Conservation (phyloP, 2,329 filamentous ascomycete species). For the Neurospora sp. region DNA sequence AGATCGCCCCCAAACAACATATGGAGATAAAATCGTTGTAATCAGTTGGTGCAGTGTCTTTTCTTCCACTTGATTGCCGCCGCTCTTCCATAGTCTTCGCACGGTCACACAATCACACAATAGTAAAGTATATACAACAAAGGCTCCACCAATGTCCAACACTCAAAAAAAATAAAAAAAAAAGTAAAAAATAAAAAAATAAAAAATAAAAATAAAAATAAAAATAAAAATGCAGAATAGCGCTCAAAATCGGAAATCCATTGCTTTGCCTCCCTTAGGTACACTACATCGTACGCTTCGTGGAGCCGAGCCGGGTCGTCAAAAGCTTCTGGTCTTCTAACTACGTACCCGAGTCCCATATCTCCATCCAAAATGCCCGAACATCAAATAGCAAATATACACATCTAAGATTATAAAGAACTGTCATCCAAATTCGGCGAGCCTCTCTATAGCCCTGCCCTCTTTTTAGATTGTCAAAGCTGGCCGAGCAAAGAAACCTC, state of each 20-base stretch:
- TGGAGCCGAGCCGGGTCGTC: background rate
- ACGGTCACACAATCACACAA: background rate
- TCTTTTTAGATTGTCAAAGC: background rate
- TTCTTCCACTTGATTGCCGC: background rate
- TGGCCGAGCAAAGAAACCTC: constrained; percentile 2
- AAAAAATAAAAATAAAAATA: background rate
- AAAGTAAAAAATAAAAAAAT: background rate
- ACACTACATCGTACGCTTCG: background rate
- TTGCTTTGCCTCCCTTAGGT: background rate
- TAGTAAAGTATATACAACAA: background rate
- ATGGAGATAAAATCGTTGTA: too few species aligned
- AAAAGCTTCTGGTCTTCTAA: background rate
- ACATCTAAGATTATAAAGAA: constrained; percentile 15
- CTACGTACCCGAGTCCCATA: background rate
- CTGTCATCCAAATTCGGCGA: constrained; percentile 9
- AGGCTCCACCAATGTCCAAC: background rate
- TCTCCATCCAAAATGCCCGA: constrained; percentile 4
- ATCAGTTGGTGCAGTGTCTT: background rate
- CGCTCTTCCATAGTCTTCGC: background rate
- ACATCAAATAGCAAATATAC: constrained; percentile 14
- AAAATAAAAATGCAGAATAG: background rate
- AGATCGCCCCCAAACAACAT: background rate
- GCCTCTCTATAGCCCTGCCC: background rate
- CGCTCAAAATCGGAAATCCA: background rate
- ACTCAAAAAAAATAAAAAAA: background rate